Evolutionary conservation across 192 early-diverging fungal species (phyloP).

Genomic region (Linnemannia elongata): DNA sequence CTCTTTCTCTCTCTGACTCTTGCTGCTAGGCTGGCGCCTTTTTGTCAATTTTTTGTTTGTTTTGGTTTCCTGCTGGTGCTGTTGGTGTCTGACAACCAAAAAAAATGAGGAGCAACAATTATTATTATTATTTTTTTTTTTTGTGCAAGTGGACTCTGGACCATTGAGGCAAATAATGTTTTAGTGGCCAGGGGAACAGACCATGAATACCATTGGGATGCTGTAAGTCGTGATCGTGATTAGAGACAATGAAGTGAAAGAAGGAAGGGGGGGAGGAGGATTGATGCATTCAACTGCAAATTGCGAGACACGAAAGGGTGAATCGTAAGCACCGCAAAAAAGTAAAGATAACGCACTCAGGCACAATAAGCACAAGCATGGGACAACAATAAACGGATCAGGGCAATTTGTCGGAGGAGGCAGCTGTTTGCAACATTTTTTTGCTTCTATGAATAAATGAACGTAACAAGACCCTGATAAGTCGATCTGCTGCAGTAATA

Average conservation of each 20-base stretch:
- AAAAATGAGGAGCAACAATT: neutral
- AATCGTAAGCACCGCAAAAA: neutral
- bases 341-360: neutral
- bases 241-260: neutral
- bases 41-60: slow-evolving; percentile 28
- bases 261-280: neutral
- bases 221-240: neutral
- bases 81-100: neutral
- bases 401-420: neutral
- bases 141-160: neutral
- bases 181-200: neutral
- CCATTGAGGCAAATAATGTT: slow-evolving; percentile 1
- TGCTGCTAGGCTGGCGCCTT: neutral
- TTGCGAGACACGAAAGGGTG: neutral
- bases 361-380: neutral
- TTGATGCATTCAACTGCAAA: neutral
- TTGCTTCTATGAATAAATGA: neutral
- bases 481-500: neutral
- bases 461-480: neutral
- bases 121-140: neutral
- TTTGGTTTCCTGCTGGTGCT: slow-evolving; percentile 5
- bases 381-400: neutral
- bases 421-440: neutral
- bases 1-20: slow-evolving; percentile 3
- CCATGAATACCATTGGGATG: neutral